Evolutionary conservation across 2,329 filamentous ascomycete species (phyloP).

Genomic region (Lecanicillium sp.): DNA sequence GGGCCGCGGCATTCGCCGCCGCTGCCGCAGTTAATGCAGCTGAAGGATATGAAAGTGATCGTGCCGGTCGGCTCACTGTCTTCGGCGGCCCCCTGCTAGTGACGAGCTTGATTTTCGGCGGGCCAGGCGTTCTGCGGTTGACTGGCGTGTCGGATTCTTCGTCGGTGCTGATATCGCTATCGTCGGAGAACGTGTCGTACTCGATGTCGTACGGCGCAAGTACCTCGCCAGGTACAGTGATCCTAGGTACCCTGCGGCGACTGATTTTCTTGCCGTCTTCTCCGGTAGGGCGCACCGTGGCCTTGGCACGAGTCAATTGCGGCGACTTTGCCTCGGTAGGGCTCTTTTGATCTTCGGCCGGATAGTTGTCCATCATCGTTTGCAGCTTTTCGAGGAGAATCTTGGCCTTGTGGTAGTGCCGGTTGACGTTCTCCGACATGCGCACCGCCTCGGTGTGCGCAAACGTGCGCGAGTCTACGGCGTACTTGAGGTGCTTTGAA

Average conservation of each 20-base stretch:
- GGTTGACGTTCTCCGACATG: constrained; percentile 57
- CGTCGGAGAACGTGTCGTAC: constrained; percentile 51
- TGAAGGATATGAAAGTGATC: constrained; percentile 29
- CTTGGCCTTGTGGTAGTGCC: constrained; percentile 56
- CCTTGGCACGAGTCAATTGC: constrained; percentile 44
- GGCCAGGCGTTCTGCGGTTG: constrained; percentile 30
- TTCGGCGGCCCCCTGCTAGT: constrained; percentile 35
- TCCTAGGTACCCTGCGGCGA: constrained; percentile 45
- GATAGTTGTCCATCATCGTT: constrained; percentile 55
- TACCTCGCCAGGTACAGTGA: constrained; percentile 61
- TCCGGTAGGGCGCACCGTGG: constrained; percentile 37
- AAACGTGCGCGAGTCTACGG: constrained; percentile 50
- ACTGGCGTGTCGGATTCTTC: constrained; percentile 40
- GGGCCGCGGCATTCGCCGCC: constrained; percentile 34
- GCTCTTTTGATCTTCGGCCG: constrained; percentile 47
- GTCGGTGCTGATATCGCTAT: constrained; percentile 47
- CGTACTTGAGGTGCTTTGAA: constrained; percentile 49
- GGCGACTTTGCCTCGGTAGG: constrained; percentile 49
- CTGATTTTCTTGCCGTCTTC: constrained; percentile 41
- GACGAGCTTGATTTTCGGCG: constrained; percentile 46
- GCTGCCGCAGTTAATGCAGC: constrained; percentile 32
- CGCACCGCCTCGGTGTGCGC: constrained; percentile 57
- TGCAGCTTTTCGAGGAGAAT: constrained; percentile 53
- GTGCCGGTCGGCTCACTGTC: constrained; percentile 35
- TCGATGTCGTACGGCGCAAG: constrained; percentile 60